Evolutionary conservation across 257 asterid species (phyloP).

Genomic region (Solanum dulcamara): DNA sequence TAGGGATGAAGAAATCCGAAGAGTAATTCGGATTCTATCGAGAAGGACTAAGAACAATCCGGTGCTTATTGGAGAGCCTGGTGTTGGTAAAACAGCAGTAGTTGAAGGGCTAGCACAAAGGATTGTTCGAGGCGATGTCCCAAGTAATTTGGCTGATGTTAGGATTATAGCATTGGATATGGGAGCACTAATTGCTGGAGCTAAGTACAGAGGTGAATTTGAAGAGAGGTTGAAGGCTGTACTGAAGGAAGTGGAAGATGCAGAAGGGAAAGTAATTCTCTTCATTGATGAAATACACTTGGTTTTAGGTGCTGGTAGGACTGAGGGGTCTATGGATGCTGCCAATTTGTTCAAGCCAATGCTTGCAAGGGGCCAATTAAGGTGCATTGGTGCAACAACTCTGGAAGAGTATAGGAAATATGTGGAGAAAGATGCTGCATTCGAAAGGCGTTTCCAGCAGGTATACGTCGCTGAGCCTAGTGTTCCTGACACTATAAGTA

Average conservation of each 20-base stretch:
- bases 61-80: slow-evolving; percentile 62
- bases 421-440: slow-evolving; percentile 72
- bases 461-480: slow-evolving; percentile 68
- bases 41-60: slow-evolving; percentile 70
- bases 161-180: slow-evolving; percentile 65
- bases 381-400: slow-evolving; percentile 68
- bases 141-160: slow-evolving; percentile 61
- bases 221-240: slow-evolving; percentile 66
- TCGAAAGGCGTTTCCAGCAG: slow-evolving; percentile 72
- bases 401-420: slow-evolving; percentile 59
- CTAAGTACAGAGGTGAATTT: slow-evolving; percentile 69
- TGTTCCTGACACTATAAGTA: slow-evolving; percentile 49
- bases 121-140: slow-evolving; percentile 49
- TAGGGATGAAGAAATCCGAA: slow-evolving; percentile 53
- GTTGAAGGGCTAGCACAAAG: slow-evolving; percentile 75
- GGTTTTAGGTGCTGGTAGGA: slow-evolving; percentile 63
- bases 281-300: slow-evolving; percentile 60
- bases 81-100: slow-evolving; percentile 65
- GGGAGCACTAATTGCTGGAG: slow-evolving; percentile 68
- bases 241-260: slow-evolving; percentile 65
- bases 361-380: slow-evolving; percentile 66
- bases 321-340: slow-evolving; percentile 72
- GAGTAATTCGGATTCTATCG: slow-evolving; percentile 55
- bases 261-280: slow-evolving; percentile 58
- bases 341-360: slow-evolving; percentile 66